Evolutionary conservation across 1,139 yeast genomes (phyloP).

Genomic region (Nadsonia starkeyi-henricii): DNA sequence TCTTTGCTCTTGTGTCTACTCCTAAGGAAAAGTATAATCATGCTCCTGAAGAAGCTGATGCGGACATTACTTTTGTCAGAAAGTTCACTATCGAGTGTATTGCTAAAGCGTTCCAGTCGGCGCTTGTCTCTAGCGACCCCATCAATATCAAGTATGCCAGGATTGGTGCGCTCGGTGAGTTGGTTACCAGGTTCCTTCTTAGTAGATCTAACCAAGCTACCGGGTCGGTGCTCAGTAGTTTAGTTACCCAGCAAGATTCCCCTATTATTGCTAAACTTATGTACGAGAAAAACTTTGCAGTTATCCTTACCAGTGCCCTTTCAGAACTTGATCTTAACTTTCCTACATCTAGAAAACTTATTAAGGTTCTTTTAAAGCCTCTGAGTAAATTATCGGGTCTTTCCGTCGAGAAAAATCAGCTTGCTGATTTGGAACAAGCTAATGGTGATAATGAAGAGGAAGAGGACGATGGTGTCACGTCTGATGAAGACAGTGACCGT

Average conservation of each 20-base stretch:
- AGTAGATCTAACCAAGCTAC: background rate
- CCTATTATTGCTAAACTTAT: slow-evolving; percentile 48
- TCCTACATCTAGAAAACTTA: slow-evolving; percentile 48
- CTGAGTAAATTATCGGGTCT: slow-evolving; percentile 45
- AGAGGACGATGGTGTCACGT: slow-evolving; percentile 14
- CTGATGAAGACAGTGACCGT: slow-evolving; percentile 33
- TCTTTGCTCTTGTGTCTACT: slow-evolving; percentile 34
- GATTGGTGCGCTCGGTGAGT: slow-evolving; percentile 23
- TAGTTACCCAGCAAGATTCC: slow-evolving; percentile 16
- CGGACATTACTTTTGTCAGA: slow-evolving; percentile 59
- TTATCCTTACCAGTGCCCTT: slow-evolving; percentile 41
- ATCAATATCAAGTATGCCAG: slow-evolving; percentile 29
- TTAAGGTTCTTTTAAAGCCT: slow-evolving; percentile 45
- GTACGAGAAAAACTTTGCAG: slow-evolving; percentile 53
- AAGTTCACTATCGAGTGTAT: slow-evolving; percentile 60
- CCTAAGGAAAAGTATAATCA: slow-evolving; percentile 31
- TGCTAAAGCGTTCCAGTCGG: slow-evolving; percentile 47
- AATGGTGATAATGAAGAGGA: slow-evolving; percentile 46
- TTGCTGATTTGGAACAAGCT: slow-evolving; percentile 34
- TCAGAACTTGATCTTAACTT: slow-evolving; percentile 57
- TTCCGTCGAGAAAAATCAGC: slow-evolving; percentile 17
- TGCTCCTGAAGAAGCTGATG: slow-evolving; percentile 30
- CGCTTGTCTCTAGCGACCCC: slow-evolving; percentile 21
- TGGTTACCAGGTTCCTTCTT: slow-evolving; percentile 14
- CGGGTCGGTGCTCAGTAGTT: background rate